Conservation (phyloP, 768 basidiomycete species). For the Suillus paluster region DNA sequence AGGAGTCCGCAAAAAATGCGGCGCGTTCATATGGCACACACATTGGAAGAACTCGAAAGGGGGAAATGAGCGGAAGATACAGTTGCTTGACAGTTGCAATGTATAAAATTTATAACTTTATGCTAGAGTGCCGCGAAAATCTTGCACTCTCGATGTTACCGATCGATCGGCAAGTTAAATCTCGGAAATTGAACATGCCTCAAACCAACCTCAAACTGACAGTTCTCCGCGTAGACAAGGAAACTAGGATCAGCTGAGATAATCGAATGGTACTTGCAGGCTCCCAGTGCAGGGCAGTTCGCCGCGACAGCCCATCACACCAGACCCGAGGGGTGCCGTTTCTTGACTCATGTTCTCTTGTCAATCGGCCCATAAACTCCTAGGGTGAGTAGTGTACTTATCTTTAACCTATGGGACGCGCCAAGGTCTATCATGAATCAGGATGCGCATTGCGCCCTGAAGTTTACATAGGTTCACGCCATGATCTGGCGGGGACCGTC, state of each 20-base stretch:
- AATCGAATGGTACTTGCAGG: background rate
- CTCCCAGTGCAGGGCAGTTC: background rate
- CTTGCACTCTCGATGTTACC: no score
- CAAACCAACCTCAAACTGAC: no score
- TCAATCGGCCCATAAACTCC: background rate
- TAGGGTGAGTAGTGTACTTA: no score
- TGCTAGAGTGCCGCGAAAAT: background rate
- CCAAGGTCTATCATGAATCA: no score
- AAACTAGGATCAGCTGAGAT: background rate
- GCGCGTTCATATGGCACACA: no score
- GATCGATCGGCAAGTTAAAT: no score
- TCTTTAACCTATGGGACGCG: no score
- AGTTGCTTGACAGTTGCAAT: no score
- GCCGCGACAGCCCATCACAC: background rate
- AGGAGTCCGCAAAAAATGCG: background rate
- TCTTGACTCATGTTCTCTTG: background rate
- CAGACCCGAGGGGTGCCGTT: background rate
- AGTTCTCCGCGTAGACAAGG: constrained; percentile 1
- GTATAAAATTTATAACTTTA: background rate
- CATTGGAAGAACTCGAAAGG: background rate
- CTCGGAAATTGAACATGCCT: background rate
- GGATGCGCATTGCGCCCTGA: no score
- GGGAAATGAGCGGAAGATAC: background rate
- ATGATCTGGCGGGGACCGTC: no score
- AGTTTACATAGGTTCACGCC: no score